Percentiles rank a stretch among this genome's conserved stretches.
These are phyloP conservation scores for Suhomyces yuchorum DNA, from an alignment of 1,139 yeast species.

Conservation along the genomic window DNA sequence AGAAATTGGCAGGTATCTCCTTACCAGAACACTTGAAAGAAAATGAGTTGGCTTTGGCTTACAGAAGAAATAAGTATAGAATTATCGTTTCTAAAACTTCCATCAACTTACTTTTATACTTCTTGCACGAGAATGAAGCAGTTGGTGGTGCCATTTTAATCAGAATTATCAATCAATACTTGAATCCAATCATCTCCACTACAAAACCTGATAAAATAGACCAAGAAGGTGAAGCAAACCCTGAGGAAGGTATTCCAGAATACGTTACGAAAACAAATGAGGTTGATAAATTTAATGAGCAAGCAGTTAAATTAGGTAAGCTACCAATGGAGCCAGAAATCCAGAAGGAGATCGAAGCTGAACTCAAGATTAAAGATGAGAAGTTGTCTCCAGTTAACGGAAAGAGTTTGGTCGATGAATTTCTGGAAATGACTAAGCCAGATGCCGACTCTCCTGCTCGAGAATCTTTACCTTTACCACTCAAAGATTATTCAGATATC, in stretches of 20 bases:
- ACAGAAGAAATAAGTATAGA: conserved; percentile 70
- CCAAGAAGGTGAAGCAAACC: conserved; percentile 51
- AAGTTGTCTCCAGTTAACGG: conserved; percentile 40
- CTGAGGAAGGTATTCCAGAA: conserved; percentile 68
- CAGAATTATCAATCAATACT: conserved; percentile 81
- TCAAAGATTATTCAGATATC: conserved; percentile 76
- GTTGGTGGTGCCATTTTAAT: conserved; percentile 90
- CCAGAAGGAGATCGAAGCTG: conserved; percentile 80
- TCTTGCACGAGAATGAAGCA: conserved; percentile 88
- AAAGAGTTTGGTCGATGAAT: conserved; percentile 50
- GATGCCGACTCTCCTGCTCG: conserved; percentile 69
- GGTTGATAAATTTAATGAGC: conserved; percentile 63
- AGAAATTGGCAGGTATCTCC: conserved; percentile 69
- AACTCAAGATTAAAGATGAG: conserved; percentile 76
- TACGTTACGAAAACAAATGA: conserved; percentile 51
- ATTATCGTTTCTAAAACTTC: conserved; percentile 82
- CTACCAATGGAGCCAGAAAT: conserved; percentile 86
- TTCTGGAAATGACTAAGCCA: conserved; percentile 49
- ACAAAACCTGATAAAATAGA: conserved; percentile 49
- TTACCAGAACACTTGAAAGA: conserved; percentile 81
- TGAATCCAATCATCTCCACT: conserved; percentile 66
- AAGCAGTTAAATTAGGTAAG: conserved; percentile 77
- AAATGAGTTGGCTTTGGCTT: conserved; percentile 78
- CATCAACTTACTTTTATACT: conserved; percentile 78
- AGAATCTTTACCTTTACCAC: conserved; percentile 82